Evolutionary conservation across 2,329 filamentous ascomycete species (phyloP), one percentile per base, ranked within the genome.

Genomic region (Tolypocladium album): DNA sequence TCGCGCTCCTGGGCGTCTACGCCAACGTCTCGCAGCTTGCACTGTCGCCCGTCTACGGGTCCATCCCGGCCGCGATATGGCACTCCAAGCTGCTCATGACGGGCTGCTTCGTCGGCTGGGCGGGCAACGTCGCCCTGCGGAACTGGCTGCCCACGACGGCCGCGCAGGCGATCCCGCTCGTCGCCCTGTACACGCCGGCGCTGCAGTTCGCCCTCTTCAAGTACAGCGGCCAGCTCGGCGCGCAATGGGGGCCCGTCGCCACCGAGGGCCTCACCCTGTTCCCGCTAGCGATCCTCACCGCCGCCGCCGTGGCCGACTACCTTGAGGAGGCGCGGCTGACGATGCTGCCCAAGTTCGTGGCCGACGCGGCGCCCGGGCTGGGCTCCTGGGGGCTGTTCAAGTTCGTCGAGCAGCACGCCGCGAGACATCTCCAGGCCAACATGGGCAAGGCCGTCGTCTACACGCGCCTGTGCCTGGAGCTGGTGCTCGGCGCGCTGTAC

Each of bases 31-130:
- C 89, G 0, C 85, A 90, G 69, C 79, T 92, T 63, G 87, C 84
- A 45, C 79, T 97, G 40, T 89, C 91, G 24, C 94, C 94, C 2
- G 88, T 95, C 13, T 97, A 95, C 73, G 94, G 94, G 58, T 86
- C 87, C 20, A 89, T 96, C 43, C 89, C 93, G 1, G 80, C 91
- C 0, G 82, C 84, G 1, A 78, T 88, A 64, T 88, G 87, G 72
- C 93, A 97, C 71, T 76, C 80, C 58, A 82, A 83, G 69, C 80
- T 86, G 62, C 77, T 91, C 63, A 85, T 85, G 66, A 76, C 82
- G 4, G 86, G 84, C 36, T 84, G 86, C 62, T 87, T 92, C 63
- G 72, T 86, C 20, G 91, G 90, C 40, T 90, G 90, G 82, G 81
- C 89, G 11, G 79, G 82, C 34, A 89, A 89, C 69, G 70, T 87